These are phyloP conservation scores for Rehmannia glutinosa DNA, from an alignment of 257 asterid species.

Conservation along the genomic window DNA sequence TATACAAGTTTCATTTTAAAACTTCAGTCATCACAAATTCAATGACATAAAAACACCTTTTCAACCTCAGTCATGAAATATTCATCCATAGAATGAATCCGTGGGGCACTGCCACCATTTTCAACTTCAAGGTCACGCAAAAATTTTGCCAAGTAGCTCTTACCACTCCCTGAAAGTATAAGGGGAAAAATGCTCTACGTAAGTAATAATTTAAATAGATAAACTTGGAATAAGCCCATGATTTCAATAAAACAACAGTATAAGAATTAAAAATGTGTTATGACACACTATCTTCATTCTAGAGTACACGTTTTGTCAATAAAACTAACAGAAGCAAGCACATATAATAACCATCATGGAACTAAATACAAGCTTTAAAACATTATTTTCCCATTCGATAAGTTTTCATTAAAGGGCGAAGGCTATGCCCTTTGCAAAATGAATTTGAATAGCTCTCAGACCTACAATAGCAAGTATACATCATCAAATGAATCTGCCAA, in stretches of 20 bases:
- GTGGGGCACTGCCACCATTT: constrained; percentile 87
- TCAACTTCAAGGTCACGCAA: constrained; percentile 94
- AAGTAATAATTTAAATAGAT: not conserved
- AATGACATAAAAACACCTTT: constrained; percentile 47
- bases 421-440: not conserved
- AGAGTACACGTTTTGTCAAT: not conserved
- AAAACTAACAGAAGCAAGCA: not conserved
- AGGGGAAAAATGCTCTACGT: not conserved
- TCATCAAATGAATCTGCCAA: not conserved
- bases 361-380: not conserved
- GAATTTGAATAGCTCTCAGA: not conserved
- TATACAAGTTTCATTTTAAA: not conserved
- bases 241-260: not conserved
- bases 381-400: not conserved
- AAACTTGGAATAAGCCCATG: not conserved
- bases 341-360: not conserved
- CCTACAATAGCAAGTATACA: not conserved
- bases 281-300: not conserved
- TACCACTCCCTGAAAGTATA: constrained; percentile 84
- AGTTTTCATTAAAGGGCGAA: not conserved
- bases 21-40: not conserved
- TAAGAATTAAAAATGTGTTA: not conserved
- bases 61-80: constrained; percentile 99
- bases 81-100: constrained; percentile 95
- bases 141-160: constrained; percentile 90